These are phyloP conservation scores for Wickerhamomyces sydowiorum DNA, from an alignment of 805 yeast genomes.

Conservation along the genomic window DNA sequence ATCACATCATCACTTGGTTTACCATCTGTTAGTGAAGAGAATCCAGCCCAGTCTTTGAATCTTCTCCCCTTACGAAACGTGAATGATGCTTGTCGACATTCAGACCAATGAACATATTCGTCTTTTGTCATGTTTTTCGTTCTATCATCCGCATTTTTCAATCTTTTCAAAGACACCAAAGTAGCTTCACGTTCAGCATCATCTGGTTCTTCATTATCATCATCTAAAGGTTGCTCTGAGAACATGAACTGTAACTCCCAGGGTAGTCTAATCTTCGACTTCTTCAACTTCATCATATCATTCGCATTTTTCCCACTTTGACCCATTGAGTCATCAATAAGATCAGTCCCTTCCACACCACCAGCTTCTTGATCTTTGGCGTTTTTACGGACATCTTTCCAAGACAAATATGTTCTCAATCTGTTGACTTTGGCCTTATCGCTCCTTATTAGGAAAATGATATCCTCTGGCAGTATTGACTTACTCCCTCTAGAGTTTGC, in stretches of 20 bases:
- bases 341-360: constrained; percentile 47
- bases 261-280: constrained; percentile 77
- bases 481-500: constrained; percentile 78
- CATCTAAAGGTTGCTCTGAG: constrained; percentile 78
- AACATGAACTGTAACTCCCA: constrained; percentile 97
- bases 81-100: constrained; percentile 95
- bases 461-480: constrained; percentile 86
- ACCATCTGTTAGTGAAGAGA: constrained; percentile 75
- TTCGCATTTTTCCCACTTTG: constrained; percentile 37
- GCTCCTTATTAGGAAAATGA: constrained; percentile 85
- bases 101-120: constrained; percentile 98
- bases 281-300: constrained; percentile 52
- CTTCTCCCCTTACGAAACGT: constrained; percentile 92
- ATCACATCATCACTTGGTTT: constrained; percentile 95
- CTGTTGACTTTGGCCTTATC: constrained; percentile 93
- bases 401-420: constrained; percentile 81
- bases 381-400: constrained; percentile 94
- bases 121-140: constrained; percentile 92
- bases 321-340: constrained; percentile 37
- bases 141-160: constrained; percentile 90
- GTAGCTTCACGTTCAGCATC: constrained; percentile 91
- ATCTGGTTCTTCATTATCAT: constrained; percentile 62
- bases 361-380: constrained; percentile 65
- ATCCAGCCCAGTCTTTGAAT: constrained; percentile 95
- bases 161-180: constrained; percentile 77